These are phyloP conservation scores for Panicum hallii DNA, from an alignment of 202 grass and related monocot species.

Conservation along the genomic window DNA sequence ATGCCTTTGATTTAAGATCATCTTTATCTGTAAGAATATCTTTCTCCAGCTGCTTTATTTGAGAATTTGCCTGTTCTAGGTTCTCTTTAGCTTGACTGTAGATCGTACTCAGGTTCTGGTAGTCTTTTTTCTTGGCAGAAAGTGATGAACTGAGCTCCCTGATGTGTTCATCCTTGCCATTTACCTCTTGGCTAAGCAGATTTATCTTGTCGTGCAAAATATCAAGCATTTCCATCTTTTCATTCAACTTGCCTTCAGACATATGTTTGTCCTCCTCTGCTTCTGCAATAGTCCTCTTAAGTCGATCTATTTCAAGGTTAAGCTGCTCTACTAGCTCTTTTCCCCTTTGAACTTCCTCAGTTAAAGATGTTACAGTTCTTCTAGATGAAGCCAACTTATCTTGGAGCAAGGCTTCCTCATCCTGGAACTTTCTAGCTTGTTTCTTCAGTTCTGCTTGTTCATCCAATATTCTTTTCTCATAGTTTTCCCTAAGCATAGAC, in stretches of 20 bases:
- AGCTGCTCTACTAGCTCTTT: conserved; percentile 66
- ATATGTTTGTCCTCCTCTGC: conserved; percentile 61
- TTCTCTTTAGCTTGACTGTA: conserved; percentile 60
- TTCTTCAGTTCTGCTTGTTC: conserved; percentile 73
- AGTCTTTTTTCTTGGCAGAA: conserved; percentile 68
- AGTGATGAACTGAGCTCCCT: conserved; percentile 66
- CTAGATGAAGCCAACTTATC: conserved; percentile 62
- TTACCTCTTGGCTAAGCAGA: conserved; percentile 71
- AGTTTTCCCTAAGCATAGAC: conserved; percentile 80
- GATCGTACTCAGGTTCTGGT: conserved; percentile 56
- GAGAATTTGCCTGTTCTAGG: conserved; percentile 65
- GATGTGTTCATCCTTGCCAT: conserved; percentile 69
- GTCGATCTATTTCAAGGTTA: conserved; percentile 57
- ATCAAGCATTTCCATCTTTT: conserved; percentile 61
- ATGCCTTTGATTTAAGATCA: conserved; percentile 65
- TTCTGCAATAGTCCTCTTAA: conserved; percentile 62
- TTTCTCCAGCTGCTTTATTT: conserved; percentile 72
- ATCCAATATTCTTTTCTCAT: conserved; percentile 64
- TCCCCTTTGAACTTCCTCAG: conserved; percentile 66
- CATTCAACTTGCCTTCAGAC: conserved; percentile 68
- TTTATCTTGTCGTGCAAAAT: conserved; percentile 67
- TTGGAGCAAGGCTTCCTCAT: conserved; percentile 66
- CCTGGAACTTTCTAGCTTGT: conserved; percentile 65
- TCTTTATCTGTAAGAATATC: conserved; percentile 65
- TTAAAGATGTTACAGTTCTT: conserved; percentile 63